Evolutionary conservation across 1,139 yeast genomes (phyloP), one percentile per base, ranked within the genome.

Genomic region (Kodamaea fungicola): DNA sequence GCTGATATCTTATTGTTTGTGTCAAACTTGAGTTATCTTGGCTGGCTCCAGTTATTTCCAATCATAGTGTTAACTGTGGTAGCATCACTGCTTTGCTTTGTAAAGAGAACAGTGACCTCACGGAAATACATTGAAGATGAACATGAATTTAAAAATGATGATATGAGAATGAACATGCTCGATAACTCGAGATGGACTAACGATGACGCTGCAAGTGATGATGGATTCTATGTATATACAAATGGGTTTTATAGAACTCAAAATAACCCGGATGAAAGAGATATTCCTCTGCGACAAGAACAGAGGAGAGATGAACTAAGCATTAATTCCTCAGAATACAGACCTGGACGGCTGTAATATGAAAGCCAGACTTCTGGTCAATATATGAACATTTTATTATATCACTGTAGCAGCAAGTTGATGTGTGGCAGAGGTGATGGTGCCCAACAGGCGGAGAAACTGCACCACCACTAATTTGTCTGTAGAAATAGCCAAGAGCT

Each of bases 1-100:
- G 66, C 69, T 1, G 76, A 71, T 42, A 61, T 71, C 19, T 48
- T 71, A 8, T 50, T 71, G 2, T 71, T 71, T 41, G 59, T 63
- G 6, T 74, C 75, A 6, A 56, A 61, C 40, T 50, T 71, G 25
- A 61, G 68, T 33, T 70, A 58, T 41, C 48, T 70, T 33, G 76
- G 76, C 8, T 71, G 76, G 76, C 44, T 70, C 29, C 74, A 71
- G 43, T 49, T 71, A 24, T 47, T 67, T 6, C 75, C 76, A 2
- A 61, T 68, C 3, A 53, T 67, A 22, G 50, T 59, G 10, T 51
- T 66, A 42, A 64, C 74, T 3, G 42, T 68, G 3, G 58, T 61
- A 8, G 62, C 69, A 0, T 54, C 71, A 2, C 55, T 68, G 55
- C 52, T 64, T 3, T 71, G 76, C 41, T 68, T 70, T 41, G 59